Percentiles rank a stretch among this genome's conserved stretches.
Conservation (phyloP, 2,329 filamentous ascomycete species). For the Hypomyces perniciosus region DNA sequence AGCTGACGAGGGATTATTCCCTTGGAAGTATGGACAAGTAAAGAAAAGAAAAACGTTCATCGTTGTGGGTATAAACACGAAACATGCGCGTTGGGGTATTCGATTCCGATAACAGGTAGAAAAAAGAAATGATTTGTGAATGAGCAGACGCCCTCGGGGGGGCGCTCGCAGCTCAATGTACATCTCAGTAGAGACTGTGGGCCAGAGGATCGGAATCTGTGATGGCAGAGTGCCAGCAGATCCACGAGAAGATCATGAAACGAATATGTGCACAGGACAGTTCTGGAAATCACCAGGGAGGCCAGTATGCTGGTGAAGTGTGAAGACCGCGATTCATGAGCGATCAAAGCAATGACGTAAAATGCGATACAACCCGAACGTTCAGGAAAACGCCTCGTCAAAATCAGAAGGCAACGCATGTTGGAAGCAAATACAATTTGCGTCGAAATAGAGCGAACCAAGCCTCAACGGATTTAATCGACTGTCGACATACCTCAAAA, state of each 20-base stretch:
- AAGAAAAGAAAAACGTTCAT: constrained; percentile 15
- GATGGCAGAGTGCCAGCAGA: background rate
- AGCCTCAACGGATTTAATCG: background rate
- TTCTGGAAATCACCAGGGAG: background rate
- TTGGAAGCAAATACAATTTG: background rate
- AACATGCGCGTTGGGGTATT: constrained; percentile 7
- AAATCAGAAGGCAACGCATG: constrained; percentile 3
- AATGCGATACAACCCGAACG: constrained; percentile 5
- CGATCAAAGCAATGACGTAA: background rate
- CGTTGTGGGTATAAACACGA: constrained; percentile 22
- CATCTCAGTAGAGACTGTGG: constrained; percentile 2
- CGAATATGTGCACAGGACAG: too few species aligned
- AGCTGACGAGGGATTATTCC: constrained; percentile 10
- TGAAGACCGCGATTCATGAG: background rate
- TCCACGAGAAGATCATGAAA: background rate
- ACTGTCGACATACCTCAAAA: background rate
- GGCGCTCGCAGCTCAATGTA: constrained; percentile 21
- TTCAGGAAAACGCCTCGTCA: constrained; percentile 3
- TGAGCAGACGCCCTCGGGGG: constrained; percentile 13
- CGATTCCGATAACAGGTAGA: constrained; percentile 9
- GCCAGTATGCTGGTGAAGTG: constrained; percentile 1
- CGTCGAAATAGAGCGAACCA: background rate
- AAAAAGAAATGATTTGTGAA: constrained; percentile 12
- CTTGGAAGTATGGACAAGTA: constrained; percentile 17
- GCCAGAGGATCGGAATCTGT: background rate